Evolutionary conservation across 2,329 filamentous ascomycete species (phyloP), one percentile per base, ranked within the genome.

Genomic region (Fonsecaea erecta): DNA sequence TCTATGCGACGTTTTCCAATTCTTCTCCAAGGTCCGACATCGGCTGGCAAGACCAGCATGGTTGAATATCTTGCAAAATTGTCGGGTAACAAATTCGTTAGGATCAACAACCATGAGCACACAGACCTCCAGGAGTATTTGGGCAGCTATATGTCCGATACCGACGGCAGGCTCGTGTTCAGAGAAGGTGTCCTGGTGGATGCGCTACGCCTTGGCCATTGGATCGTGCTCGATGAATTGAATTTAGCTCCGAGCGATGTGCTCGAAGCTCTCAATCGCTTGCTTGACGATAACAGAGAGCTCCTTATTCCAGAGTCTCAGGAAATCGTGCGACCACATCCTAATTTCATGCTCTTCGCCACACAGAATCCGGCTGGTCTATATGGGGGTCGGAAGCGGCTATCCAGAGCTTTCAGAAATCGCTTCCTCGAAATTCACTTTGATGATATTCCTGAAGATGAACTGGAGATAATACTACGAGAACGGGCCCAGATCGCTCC

Each of bases 61-160:
- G 96, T 99, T 48, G 94, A 98, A 77, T 97, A 97, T 75, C 84
- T 99, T 40, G 94, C 96, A n/a, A 95, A 96, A 74, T 90, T 91
- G 62, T 98, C 93, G 32, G 95, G 96, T 2, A 97, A 99, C 76
- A 95, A 91, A 74, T 99, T 98, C 74, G 93, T 99, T 51, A 88
- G 95, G 66, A 99, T 99, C 82, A 99, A 99, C 80, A 99, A 99
- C 72, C 95, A 99, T 77, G 96, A 99, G 75, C 95, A 99, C 74
- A 99, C 95, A 0, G 95, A 99, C 76, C 82, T 99, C 40, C 95
- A 99, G 77, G 96, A 99, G 75, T 99, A 99, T 73, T 81, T 99
- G 5, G 95, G 95, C 18, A 96, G 93, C 0, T 99, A 99, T 71
- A 83, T 97, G 1, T 97, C 95, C 1, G 91, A 89, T 26, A 79